Evolutionary conservation across 306 rosid genomes (phyloP), one percentile per base, ranked within the genome.

Genomic region (Senna siamea): DNA sequence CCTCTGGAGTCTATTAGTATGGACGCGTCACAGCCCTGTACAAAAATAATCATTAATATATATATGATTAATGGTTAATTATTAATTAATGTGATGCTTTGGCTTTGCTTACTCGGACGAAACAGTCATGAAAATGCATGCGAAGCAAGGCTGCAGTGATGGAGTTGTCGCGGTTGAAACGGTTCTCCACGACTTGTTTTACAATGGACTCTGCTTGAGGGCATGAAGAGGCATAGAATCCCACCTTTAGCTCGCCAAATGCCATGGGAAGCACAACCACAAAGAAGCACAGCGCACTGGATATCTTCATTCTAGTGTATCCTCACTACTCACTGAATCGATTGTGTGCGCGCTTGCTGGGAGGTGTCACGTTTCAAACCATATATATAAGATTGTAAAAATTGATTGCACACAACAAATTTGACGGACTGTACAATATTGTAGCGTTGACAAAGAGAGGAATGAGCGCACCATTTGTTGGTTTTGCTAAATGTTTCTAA

Each of bases 81-180:
- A 26, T 1, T 26, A 26, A 26, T 26, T 26, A 26, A 26, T 26
- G 30, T 26, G 30, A 26, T 26, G 30, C 30, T 26, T n/a, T n/a
- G n/a, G 30, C 30, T 26, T 26, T 6, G 47, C 84, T 73, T 83
- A 88, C 87, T 7, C 72, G 66, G 17, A 87, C 88, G 66, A 81
- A 87, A 69, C 91, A 89, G 54, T 89, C 89, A 8, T 85, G 95
- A 18, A 87, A 89, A 65, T 89, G 92, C 92, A 87, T 28, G 41
- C 85, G 87, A 61, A 81, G 83, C 75, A 89, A 73, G 50, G 77
- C 85, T 4, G 87, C 86, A 1, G 88, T 77, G 12, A 87, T 75
- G 56, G 87, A 68, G 4, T 14, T 68, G 74, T 85, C 83, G 2
- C 59, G 60, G 7, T 60, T 35, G 72, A 87, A 87, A 15, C 54